These are phyloP conservation scores for Coprinellus aureogranulatus DNA, from an alignment of 768 basidiomycete species.

Conservation along the genomic window DNA sequence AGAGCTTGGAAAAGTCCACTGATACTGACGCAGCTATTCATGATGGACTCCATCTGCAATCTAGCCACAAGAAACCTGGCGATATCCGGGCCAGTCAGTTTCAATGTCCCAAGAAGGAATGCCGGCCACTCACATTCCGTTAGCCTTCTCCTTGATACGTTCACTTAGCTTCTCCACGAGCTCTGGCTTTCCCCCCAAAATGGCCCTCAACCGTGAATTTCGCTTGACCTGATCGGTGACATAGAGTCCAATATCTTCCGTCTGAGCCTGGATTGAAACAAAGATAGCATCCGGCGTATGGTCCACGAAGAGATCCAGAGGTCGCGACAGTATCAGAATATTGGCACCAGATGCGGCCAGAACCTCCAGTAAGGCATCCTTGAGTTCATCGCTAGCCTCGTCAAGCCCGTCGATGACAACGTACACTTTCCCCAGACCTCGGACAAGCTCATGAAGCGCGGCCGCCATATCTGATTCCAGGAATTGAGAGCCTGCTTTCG, in stretches of 20 bases:
- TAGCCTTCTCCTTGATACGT: background rate
- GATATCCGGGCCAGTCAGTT: background rate
- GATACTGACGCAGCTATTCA: background rate
- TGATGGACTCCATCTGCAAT: background rate
- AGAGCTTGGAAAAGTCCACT: background rate
- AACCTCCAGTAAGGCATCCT: background rate
- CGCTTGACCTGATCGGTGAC: background rate
- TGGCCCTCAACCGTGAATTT: background rate
- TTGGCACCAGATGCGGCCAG: background rate
- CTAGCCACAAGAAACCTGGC: background rate
- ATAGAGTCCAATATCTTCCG: background rate
- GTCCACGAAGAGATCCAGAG: background rate
- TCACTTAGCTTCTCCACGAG: background rate
- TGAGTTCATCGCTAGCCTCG: background rate
- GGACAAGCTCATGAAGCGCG: background rate
- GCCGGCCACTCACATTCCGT: background rate
- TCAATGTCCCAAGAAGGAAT: background rate
- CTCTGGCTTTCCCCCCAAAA: background rate
- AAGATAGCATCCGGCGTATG: background rate
- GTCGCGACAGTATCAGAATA: background rate
- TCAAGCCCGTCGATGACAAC: constrained; percentile 1
- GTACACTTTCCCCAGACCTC: background rate
- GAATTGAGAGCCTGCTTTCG: no score
- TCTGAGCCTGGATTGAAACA: background rate
- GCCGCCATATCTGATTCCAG: no score